Base-by-base conservation (phyloP, 2,329 filamentous ascomycete genomes). In the Paraphoma chrysanthemicola region DNA sequence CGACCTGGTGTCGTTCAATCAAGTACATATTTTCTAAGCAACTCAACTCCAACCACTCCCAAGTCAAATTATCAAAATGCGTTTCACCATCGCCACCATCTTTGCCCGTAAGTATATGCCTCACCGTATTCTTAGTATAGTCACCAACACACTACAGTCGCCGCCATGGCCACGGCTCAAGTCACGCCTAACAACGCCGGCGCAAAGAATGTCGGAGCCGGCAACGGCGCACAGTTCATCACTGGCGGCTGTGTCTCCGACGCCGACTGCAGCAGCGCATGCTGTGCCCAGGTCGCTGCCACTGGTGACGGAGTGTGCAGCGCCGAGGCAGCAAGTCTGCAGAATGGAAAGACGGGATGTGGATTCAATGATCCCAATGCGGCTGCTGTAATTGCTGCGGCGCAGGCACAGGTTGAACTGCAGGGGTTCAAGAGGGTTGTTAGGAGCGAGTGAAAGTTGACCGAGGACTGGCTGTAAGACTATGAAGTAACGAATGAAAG, bases 341-440 rank as follows among this genome's bases (percentile, higher is more conserved):
- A 73, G 60, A 69, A 67, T 43, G 70, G 69, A 30, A 73, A 73
- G 65, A 68, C 64, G 6, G 69, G 70, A 8, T 73, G 70, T 43
- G 68, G 67, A 29, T 72, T 73, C 50, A 53, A 42, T 1, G 70
- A 73, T 39, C 70, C 70, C 10, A 72, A 73, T 44, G 65, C 68
- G 3, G 51, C 55, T 7, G 58, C 61, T 23, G 67, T 67, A 3
- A 72, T 73, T 56, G 68, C 69, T 17, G 70, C 67, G n/a, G 70
- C 69, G 1, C 28, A 73, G 56, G 64, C 62, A 5, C 70, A 72
- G 59, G 68, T 72, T 30, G 58, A 47, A 44, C 28, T 62, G 60
- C 70, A 73, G 56, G 69, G 70, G 1, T 73, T 72, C 48, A 71
- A 63, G 66, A 66, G 64, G 59, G 66, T 64, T 44, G 62, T 65